Base-by-base conservation (phyloP, 306 rosid genomes). In the Lathyrus sativus region DNA sequence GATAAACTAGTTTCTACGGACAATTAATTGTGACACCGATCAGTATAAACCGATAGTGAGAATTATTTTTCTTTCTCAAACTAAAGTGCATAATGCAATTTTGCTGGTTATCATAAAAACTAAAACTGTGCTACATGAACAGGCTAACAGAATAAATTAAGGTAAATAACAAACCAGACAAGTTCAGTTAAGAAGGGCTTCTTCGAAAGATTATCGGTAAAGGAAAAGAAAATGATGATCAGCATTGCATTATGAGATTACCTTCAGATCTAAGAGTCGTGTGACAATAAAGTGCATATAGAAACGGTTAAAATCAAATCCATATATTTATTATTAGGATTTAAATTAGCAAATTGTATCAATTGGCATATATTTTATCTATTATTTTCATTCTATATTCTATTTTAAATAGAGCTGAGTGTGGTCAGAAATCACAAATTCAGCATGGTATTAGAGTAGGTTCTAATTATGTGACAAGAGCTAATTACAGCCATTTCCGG, bases 211-310 rank as follows among this genome's bases (percentile, higher is more conserved):
- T 50, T 48, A 58, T 44, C 19, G 65, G 28, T 45, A 62, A 62
- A 46, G 64, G 72, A 55, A 63, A 45, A 68, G 29, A 67, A 68
- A 74, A 24, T 55, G 65, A 37, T 70, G 67, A 26, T 41, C 56
- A 49, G 61, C 31, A 56, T 14, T 46, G 38, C 69, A 43, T 62
- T 35, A 35, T 38, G 17, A 17, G 44, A 24, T 62, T 29, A n/a
- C 72, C 57, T 55, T 57, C 57, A 37, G 68, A 77, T 68, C 22
- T 46, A 37, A 24, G 28, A 18, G 69, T 19, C 22, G 22, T 26
- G 29, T 26, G 31, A 58, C 33, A 66, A 49, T 7, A 43, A 74
- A 68, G 24, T 49, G 37, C 37, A 54, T 22, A 19, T 11, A 54
- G 51, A 51, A 62, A 63, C 33, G 0, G 22, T 48, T 3, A 44